A percentile compares a stretch with the other conserved stretches of the same genome.
phyloP scores from a whole-genome alignment of 768 basidiomycete species.

The Suillus sp. region DNA sequence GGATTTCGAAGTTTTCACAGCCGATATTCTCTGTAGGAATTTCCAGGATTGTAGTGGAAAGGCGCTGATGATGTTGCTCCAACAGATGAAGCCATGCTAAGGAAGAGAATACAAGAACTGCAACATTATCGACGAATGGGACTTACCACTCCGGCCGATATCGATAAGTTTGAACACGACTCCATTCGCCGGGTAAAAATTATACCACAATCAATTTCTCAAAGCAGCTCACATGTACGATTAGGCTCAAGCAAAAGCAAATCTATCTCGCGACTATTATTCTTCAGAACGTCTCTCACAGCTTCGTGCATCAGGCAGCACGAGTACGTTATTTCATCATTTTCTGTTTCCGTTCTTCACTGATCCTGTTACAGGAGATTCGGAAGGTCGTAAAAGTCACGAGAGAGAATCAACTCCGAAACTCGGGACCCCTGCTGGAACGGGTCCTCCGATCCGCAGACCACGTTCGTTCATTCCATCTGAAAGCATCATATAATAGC shows the following conservation, averaged over 20 bases:
- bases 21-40: conserved; percentile 87
- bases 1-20: conserved; percentile 86
- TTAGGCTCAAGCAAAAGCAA: conserved; percentile 66
- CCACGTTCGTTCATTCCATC: conserved; percentile 36
- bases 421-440: conserved; percentile 37
- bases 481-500: not conserved
- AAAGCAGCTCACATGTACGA: not conserved
- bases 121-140: conserved; percentile 90
- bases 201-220: not conserved
- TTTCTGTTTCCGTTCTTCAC: not conserved
- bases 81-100: conserved; percentile 82
- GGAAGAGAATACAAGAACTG: conserved; percentile 87
- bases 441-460: conserved; percentile 43
- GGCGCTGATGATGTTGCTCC: not conserved
- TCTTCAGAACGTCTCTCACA: conserved; percentile 53
- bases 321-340: conserved; percentile 50
- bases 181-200: conserved; percentile 66
- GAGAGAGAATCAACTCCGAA: conserved; percentile 67
- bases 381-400: conserved; percentile 56
- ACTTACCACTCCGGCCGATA: conserved; percentile 80
- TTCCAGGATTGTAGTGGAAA: not conserved
- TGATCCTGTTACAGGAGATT: conserved; percentile 40
- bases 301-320: conserved; percentile 44
- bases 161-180: conserved; percentile 86
- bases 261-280: conserved; percentile 56